Evolutionary conservation across 805 yeast species (phyloP).

Genomic region (Hemisphaericaspora nanyangensis): DNA sequence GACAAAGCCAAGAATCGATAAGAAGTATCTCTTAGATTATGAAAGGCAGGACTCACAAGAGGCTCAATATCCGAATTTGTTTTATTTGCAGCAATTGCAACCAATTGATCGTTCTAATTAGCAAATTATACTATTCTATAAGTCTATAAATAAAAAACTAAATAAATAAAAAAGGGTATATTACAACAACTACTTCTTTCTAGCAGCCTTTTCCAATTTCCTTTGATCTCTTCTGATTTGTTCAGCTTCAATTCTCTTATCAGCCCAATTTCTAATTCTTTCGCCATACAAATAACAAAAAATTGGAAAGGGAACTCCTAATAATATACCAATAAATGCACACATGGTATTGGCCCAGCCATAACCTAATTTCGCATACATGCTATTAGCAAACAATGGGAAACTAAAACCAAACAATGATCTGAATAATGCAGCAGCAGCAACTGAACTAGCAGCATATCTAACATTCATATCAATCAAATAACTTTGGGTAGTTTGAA

Average conservation of each 20-base stretch:
- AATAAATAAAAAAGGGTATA: not conserved
- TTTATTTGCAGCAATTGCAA: too few species aligned
- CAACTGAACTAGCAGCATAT: constrained; percentile 37
- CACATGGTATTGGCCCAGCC: constrained; percentile 42
- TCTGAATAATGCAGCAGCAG: constrained; percentile 41
- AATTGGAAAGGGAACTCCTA: constrained; percentile 38
- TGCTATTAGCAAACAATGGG: constrained; percentile 34
- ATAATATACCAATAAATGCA: constrained; percentile 27
- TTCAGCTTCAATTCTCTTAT: constrained; percentile 19
- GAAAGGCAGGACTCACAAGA: too few species aligned
- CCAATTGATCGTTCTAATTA: too few species aligned
- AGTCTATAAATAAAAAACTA: not conserved
- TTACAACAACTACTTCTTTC: constrained; percentile 5
- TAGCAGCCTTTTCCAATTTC: constrained; percentile 15
- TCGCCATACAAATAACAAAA: constrained; percentile 35
- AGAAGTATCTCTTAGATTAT: too few species aligned
- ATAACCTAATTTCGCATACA: constrained; percentile 31
- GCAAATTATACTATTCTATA: too few species aligned
- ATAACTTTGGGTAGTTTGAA: constrained; percentile 35
- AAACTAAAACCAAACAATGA: constrained; percentile 35
- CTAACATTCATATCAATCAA: constrained; percentile 35
- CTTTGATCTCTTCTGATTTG: constrained; percentile 21
- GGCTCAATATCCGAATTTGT: too few species aligned
- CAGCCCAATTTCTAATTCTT: constrained; percentile 31
- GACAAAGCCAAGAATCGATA: too few species aligned